Percentiles rank a stretch among this genome's conserved stretches.
Evolutionary conservation across 768 basidiomycete genomes (phyloP).

Genomic region (Leccinum aurantiacum): DNA sequence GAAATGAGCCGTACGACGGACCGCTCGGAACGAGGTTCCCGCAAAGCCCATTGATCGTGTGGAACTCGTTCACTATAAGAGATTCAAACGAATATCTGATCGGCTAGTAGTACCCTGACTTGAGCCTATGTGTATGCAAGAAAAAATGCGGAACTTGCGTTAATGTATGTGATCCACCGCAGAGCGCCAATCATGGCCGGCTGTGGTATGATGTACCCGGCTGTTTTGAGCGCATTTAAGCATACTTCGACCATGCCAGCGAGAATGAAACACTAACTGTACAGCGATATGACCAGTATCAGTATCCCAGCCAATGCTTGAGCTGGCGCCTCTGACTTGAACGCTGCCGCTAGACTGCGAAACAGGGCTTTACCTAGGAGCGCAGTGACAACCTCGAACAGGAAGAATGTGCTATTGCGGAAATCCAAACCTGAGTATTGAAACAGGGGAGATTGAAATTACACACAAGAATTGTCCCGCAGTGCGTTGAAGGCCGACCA

Average conservation of each 20-base stretch:
- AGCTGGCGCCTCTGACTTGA: slow-evolving; percentile 58
- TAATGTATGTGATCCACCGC: slow-evolving; percentile 65
- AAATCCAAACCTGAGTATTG: slow-evolving; percentile 5
- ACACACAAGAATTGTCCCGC: slow-evolving; percentile 68
- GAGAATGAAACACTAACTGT: slow-evolving; percentile 22
- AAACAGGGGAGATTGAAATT: slow-evolving; percentile 3
- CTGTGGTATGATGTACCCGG: slow-evolving; percentile 59
- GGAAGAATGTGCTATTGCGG: slow-evolving; percentile 48
- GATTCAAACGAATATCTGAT: slow-evolving; percentile 67
- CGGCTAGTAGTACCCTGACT: slow-evolving; percentile 34
- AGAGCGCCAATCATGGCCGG: slow-evolving; percentile 68
- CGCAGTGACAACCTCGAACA: slow-evolving; percentile 58
- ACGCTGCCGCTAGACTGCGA: slow-evolving; percentile 61
- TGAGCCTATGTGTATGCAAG: neutral
- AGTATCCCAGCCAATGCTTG: slow-evolving; percentile 57
- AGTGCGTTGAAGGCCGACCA: slow-evolving; percentile 54
- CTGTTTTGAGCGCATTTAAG: slow-evolving; percentile 5
- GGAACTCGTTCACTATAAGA: slow-evolving; percentile 81
- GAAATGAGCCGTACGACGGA: slow-evolving; percentile 56
- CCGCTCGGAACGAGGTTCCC: slow-evolving; percentile 61
- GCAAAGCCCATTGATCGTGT: slow-evolving; percentile 60
- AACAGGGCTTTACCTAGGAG: slow-evolving; percentile 77
- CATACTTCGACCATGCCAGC: neutral
- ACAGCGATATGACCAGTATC: slow-evolving; percentile 56
- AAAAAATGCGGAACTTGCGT: slow-evolving; percentile 46